Conservation (phyloP, 2,329 filamentous ascomycete genomes). For the Phyllosticta paracitricarpa region DNA sequence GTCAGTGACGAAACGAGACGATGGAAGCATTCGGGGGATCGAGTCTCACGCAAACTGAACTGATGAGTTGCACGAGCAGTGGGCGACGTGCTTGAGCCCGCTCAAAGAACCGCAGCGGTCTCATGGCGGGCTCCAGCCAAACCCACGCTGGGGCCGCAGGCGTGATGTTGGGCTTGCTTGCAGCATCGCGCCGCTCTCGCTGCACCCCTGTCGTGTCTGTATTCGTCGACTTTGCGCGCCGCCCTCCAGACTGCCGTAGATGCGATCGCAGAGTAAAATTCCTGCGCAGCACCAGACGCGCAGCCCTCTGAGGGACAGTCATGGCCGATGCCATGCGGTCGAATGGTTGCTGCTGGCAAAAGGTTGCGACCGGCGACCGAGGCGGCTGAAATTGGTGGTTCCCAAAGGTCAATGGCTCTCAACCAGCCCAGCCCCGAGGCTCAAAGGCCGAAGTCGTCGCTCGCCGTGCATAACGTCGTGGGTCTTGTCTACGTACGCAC, state of each 20-base stretch:
- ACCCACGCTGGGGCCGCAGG: constrained; percentile 33
- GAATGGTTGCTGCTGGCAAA: not conserved
- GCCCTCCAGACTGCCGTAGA: not conserved
- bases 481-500: not conserved
- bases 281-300: not conserved
- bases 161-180: constrained; percentile 18
- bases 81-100: constrained; percentile 62
- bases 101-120: constrained; percentile 49
- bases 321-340: not conserved
- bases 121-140: constrained; percentile 37
- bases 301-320: not conserved
- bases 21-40: not conserved
- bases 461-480: not conserved
- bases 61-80: constrained; percentile 68
- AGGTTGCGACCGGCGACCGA: not conserved
- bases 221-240: not conserved
- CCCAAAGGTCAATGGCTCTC: not conserved
- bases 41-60: constrained; percentile 46
- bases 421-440: not conserved
- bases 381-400: not conserved
- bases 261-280: not conserved
- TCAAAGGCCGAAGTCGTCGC: not conserved
- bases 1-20: not conserved
- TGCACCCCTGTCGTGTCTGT: not conserved
- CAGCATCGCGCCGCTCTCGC: not conserved